Evolutionary conservation across 2,329 filamentous ascomycete genomes (phyloP), one percentile per base, ranked within the genome.

Genomic region (Monosporascus sp.): DNA sequence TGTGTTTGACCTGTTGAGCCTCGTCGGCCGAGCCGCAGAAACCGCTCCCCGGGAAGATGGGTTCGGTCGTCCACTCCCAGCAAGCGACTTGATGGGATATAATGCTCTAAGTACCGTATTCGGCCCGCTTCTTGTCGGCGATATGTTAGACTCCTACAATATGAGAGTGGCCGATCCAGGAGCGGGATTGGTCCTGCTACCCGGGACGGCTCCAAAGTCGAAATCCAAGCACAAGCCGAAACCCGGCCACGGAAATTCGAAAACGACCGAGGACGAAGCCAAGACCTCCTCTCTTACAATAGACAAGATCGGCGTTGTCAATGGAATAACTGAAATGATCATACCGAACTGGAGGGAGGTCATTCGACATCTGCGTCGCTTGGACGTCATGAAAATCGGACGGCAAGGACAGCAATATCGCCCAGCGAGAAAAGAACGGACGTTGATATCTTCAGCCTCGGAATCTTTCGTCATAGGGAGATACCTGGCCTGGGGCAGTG

Each of bases 271-370:
- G 2, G 62, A 63, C 15, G 55, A 53, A 22, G 52, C 58, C 4
- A 49, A 55, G 1, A 57, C 63, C 0, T 54, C 68, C 3, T 54
- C 68, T 3, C 63, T 71, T 5, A 65, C 68, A 0, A 67, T 86
- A 18, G 77, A 85, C 69, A 86, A 82, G 58, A 72, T 85, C 22
- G 73, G 76, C 45, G 68, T 84, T 51, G 82, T 82, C 11, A 85
- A 83, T 55, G 70, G 71, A 35, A 78, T 88, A 31, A 73, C 82
- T 0, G 82, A 86, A 64, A 87, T 88, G 83, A 70, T 88, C 5
- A 81, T 88, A 48, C 72, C 77, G 1, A 78, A 86, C 57, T 88
- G 85, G 86, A 73, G 80, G 54, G 82, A 86, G 48, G 74, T 87
- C 11, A 80, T 86, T 44, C 73, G 76, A 40, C 80, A 88, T 53